A percentile compares a stretch with the other conserved stretches of the same genome.
Evolutionary conservation across 768 basidiomycete species (phyloP).

Genomic region (Agaricus sinodeliciosus): DNA sequence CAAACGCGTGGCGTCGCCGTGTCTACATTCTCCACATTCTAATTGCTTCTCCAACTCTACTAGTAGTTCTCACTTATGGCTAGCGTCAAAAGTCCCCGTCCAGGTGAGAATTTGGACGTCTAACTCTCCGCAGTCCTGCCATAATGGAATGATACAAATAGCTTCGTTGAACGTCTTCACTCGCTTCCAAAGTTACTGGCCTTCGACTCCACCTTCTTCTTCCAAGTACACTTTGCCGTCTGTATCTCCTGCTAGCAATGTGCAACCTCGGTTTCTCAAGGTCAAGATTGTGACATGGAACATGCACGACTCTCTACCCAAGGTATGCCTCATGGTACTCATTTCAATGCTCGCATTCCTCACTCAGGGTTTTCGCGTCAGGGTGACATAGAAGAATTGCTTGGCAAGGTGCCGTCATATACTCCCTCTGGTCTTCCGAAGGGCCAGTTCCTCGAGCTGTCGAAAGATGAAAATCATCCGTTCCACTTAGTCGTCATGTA

Average conservation of each 20-base stretch:
- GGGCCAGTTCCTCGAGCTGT: conserved; percentile 38
- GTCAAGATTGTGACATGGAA: conserved; percentile 75
- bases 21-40: not conserved
- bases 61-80: not conserved
- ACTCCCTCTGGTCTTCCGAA: conserved; percentile 18
- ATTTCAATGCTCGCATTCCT: not conserved
- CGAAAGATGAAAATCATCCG: conserved; percentile 50
- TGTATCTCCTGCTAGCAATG: not conserved
- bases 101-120: not conserved
- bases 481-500: conserved; percentile 79
- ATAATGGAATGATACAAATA: not conserved
- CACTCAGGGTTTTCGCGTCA: conserved; percentile 19
- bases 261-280: conserved; percentile 35
- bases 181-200: conserved; percentile 4
- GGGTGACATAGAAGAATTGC: conserved; percentile 69
- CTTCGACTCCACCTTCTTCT: conserved; percentile 1
- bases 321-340: conserved; percentile 31
- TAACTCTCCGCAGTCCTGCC: not conserved
- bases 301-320: conserved; percentile 79
- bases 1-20: conserved; percentile 7
- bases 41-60: not conserved
- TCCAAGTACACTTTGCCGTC: not conserved
- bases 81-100: not conserved
- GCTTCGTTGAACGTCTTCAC: not conserved
- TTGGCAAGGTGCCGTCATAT: conserved; percentile 53